Evolutionary conservation across 2,329 filamentous ascomycete species (phyloP).

Genomic region (Phaeomoniella chlamydospora): DNA sequence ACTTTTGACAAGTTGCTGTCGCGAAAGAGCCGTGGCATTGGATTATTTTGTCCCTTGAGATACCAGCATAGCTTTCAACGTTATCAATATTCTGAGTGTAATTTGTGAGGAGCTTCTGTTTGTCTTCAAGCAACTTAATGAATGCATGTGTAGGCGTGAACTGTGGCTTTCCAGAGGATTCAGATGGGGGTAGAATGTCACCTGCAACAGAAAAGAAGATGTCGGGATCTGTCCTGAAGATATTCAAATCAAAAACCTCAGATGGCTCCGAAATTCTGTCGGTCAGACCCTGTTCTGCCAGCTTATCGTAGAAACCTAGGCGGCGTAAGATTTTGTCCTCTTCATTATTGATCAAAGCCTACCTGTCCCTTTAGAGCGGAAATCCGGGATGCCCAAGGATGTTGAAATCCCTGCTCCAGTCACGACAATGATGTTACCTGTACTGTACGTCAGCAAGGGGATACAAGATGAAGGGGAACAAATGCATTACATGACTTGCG

Average conservation of each 20-base stretch:
- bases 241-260: conserved; percentile 82
- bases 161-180: conserved; percentile 32
- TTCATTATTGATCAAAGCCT: too few relatives aligned
- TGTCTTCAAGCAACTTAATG: conserved; percentile 75
- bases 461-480: neutral
- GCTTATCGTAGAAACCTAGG: conserved; percentile 73
- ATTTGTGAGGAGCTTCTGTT: conserved; percentile 82
- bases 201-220: conserved; percentile 88
- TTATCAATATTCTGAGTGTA: conserved; percentile 99
- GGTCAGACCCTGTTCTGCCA: conserved; percentile 56
- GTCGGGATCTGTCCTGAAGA: conserved; percentile 73
- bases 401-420: conserved; percentile 96
- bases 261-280: conserved; percentile 55
- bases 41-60: conserved; percentile 66
- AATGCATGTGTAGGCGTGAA: conserved; percentile 91
- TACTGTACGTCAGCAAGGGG: neutral
- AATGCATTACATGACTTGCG: conserved; percentile 37
- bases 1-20: conserved; percentile 77
- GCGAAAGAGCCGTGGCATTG: conserved; percentile 97
- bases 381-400: conserved; percentile 91
- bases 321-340: too few relatives aligned
- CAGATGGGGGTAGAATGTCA: conserved; percentile 68
- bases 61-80: conserved; percentile 74
- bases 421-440: conserved; percentile 69
- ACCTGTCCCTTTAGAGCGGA: conserved; percentile 84